Evolutionary conservation across 257 asterid genomes (phyloP).

Genomic region (Solanum bulbocastanum): DNA sequence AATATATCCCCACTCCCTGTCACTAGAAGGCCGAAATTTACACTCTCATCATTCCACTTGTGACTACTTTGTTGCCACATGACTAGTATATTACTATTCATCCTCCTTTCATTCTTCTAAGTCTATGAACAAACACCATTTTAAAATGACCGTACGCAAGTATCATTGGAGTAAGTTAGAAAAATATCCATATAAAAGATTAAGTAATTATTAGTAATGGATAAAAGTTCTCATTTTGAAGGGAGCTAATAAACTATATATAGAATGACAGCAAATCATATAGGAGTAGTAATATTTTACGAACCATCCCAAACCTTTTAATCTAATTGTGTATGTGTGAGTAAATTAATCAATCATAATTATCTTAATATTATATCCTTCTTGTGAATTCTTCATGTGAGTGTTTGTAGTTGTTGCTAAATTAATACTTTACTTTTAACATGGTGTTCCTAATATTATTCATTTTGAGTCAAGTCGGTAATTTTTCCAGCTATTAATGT

Average conservation of each 20-base stretch:
- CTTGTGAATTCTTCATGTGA: not conserved
- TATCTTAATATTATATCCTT: not conserved
- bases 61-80: not conserved
- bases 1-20: not conserved
- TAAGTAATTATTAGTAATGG: not conserved
- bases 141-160: not conserved
- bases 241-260: not conserved
- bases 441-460: not conserved
- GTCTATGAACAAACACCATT: not conserved
- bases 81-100: no score
- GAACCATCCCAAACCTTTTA: not conserved
- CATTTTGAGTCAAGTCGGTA: not conserved
- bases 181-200: not conserved
- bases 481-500: not conserved
- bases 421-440: not conserved
- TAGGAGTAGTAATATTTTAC: not conserved
- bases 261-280: not conserved
- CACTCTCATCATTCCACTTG: not conserved
- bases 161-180: not conserved
- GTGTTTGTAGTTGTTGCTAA: not conserved
- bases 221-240: not conserved
- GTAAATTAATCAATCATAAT: not conserved
- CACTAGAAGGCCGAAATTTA: not conserved
- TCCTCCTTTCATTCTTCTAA: not conserved
- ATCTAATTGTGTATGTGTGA: not conserved